Evolutionary conservation across 2,329 filamentous ascomycete species (phyloP).

Genomic region (Lizonia empirigonia): DNA sequence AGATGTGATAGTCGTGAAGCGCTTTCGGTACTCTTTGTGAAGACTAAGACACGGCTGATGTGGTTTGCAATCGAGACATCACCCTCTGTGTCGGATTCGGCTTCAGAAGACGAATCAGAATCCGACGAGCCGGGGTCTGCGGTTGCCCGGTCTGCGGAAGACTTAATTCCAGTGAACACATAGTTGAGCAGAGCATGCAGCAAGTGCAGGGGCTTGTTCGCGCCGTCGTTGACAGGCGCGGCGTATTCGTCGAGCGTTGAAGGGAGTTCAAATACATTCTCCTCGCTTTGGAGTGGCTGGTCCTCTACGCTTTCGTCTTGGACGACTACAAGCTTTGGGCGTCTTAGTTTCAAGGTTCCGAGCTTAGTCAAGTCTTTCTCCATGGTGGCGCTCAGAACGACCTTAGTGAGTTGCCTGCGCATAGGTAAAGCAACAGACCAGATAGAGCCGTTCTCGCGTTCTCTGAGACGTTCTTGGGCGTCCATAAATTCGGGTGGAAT

Average conservation of each 20-base stretch:
- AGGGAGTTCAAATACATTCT: conserved; percentile 62
- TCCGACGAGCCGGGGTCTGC: conserved; percentile 15
- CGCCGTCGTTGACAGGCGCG: conserved; percentile 57
- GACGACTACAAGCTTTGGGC: conserved; percentile 78
- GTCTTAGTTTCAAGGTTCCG: conserved; percentile 70
- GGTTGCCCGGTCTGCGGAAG: conserved; percentile 26
- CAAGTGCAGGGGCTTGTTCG: conserved; percentile 77
- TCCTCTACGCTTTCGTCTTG: conserved; percentile 57
- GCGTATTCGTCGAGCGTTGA: conserved; percentile 54
- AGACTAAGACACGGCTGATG: conserved; percentile 68
- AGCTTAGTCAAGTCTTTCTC: conserved; percentile 83
- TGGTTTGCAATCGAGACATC: conserved; percentile 25
- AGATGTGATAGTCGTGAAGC: conserved; percentile 86
- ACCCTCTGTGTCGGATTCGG: conserved; percentile 14
- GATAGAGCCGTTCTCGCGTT: conserved; percentile 45
- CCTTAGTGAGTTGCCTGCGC: conserved; percentile 67
- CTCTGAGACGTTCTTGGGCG: conserved; percentile 59
- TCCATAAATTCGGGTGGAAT: conserved; percentile 53
- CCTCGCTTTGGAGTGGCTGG: conserved; percentile 31
- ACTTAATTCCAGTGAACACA: conserved; percentile 42
- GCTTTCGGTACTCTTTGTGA: conserved; percentile 88
- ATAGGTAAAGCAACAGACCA: conserved; percentile 40
- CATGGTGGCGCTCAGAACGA: conserved; percentile 91
- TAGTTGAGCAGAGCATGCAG: conserved; percentile 71
- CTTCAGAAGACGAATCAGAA: conserved; percentile 24